Evolutionary conservation across 2,329 filamentous ascomycete genomes (phyloP).

Genomic region (Akanthomyces uredinophilus): DNA sequence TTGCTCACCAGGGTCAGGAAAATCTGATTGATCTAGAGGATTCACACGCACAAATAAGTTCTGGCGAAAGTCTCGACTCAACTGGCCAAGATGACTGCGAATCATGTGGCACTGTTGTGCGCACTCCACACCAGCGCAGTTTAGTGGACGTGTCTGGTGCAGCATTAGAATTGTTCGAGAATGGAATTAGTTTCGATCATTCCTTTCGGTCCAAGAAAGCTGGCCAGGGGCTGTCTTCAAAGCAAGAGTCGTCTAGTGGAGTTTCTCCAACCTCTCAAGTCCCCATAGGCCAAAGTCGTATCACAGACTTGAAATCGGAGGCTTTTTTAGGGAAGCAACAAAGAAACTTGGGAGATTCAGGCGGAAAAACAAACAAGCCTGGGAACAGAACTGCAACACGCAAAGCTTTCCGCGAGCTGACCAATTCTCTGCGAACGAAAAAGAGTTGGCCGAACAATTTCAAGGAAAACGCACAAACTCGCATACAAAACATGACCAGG

Average conservation of each 20-base stretch:
- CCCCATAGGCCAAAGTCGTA: neutral
- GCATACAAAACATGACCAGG: neutral
- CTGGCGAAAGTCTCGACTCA: slow-evolving; percentile 1
- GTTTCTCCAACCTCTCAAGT: slow-evolving; percentile 11
- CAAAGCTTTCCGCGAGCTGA: slow-evolving; percentile 34
- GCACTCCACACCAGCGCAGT: slow-evolving; percentile 27
- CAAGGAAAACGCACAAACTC: neutral
- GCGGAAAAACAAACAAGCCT: neutral
- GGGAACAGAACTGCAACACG: neutral
- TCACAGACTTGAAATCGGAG: neutral
- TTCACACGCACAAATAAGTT: neutral
- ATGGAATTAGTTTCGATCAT: slow-evolving; percentile 27
- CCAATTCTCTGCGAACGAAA: neutral
- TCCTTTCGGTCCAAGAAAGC: slow-evolving; percentile 11
- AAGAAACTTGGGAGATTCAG: neutral
- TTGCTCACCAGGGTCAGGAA: neutral
- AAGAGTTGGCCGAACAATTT: neutral
- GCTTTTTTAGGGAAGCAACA: slow-evolving; percentile 20
- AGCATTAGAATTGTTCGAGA: slow-evolving; percentile 28
- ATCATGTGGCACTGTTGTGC: slow-evolving; percentile 36
- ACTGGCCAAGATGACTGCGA: neutral
- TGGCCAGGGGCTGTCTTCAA: neutral
- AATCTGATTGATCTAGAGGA: slow-evolving; percentile 15
- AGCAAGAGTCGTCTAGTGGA: neutral
- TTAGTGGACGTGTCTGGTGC: slow-evolving; percentile 21